Conservation (phyloP, 352 stramenopile species). For the Hyaloperonospora brassicae region DNA sequence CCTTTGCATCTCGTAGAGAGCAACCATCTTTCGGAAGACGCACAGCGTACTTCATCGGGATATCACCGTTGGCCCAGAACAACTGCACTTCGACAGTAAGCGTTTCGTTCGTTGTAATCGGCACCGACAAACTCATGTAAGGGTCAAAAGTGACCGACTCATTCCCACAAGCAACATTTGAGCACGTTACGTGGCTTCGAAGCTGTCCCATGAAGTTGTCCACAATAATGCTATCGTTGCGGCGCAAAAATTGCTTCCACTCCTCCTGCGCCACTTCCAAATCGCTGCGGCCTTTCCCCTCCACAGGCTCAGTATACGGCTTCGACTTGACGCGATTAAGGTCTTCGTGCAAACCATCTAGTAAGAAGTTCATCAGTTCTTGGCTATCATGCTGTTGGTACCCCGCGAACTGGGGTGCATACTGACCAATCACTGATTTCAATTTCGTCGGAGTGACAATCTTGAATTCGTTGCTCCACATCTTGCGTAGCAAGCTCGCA, state of each 20-base stretch:
- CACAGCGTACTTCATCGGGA: conserved; percentile 71
- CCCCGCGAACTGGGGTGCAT: conserved; percentile 82
- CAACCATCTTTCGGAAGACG: conserved; percentile 37
- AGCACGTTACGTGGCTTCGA: conserved; percentile 82
- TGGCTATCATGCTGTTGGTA: conserved; percentile 89
- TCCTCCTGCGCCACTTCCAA: conserved; percentile 62
- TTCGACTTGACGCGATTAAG: conserved; percentile 83
- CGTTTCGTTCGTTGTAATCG: conserved; percentile 68
- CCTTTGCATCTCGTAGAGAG: conserved; percentile 50
- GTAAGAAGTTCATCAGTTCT: conserved; percentile 88
- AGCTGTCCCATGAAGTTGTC: conserved; percentile 88
- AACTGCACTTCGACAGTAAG: conserved; percentile 52
- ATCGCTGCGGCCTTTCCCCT: conserved; percentile 62
- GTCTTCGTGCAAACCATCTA: conserved; percentile 90
- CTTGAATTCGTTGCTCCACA: conserved; percentile 89
- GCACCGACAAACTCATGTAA: conserved; percentile 85
- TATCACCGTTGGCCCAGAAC: conserved; percentile 61
- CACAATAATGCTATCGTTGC: conserved; percentile 89
- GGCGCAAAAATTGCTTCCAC: conserved; percentile 78
- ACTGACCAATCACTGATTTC: conserved; percentile 83
- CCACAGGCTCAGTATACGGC: conserved; percentile 66
- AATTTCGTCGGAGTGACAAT: conserved; percentile 66
- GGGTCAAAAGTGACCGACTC: conserved; percentile 86
- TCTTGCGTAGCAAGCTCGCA: conserved; percentile 87
- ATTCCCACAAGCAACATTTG: conserved; percentile 58